Base-by-base conservation (phyloP, 495 filamentous ascomycete genomes). In the Copromyces sp. region DNA sequence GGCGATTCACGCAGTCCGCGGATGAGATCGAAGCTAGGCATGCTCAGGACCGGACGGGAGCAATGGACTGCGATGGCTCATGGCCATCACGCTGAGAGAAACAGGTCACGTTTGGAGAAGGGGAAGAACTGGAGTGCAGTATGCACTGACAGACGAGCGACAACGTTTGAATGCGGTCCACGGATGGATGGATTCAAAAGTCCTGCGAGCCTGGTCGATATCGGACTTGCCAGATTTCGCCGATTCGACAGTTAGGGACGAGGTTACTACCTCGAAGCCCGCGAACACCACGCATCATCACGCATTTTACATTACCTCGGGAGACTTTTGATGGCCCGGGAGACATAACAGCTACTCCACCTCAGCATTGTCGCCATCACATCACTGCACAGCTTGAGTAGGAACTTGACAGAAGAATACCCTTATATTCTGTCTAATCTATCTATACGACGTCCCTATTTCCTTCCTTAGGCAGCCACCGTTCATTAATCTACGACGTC, bases 21-120 rank as follows among this genome's bases (percentile, higher is more conserved):
- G 53, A 35, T 5, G 3, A 65, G 53, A 65, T 65, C 29, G 53
- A 65, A 65, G n/a, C n/a, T n/a, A n/a, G n/a, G n/a, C n/a, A n/a
- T n/a, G n/a, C n/a, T n/a, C n/a, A n/a, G n/a, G n/a, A n/a, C n/a
- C n/a, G n/a, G n/a, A n/a, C n/a, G n/a, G n/a, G n/a, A n/a, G 12
- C 12, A 32, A 16, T 61, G 2, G 53, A 3, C 47, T 32, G 12
- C 2, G 11, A 4, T 59, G 47, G 9, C 3, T 59, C 53, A 61
- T 61, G 53, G 0, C 35, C 29, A 61, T 0, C 2, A 4, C 12
- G 6, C 1, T 1, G 7, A 61, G 24, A 6, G 4, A 35, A 0
- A 9, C 14, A 17, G 6, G 7, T 61, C 53, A 61, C 12, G 29
- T 17, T 35, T 24, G 1, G 47, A 32, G 0, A 8, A 59, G 14